A percentile compares a stretch with the other conserved stretches of the same genome.
Evolutionary conservation across 352 stramenopile species (phyloP).

Genomic region (Blastocystis sp.): DNA sequence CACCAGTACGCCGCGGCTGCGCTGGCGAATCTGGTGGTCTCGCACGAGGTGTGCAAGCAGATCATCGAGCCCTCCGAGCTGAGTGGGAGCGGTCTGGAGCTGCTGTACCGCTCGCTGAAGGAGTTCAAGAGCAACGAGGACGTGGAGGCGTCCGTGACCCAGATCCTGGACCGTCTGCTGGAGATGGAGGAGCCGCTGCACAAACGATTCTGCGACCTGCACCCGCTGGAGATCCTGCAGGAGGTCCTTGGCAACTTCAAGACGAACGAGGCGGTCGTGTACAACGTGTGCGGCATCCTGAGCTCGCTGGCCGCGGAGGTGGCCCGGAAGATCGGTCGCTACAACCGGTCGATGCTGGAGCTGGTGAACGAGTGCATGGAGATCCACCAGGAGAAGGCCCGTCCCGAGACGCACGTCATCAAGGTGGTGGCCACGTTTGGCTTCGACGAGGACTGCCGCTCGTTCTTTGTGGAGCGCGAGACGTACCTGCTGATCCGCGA

Average conservation of each 20-base stretch:
- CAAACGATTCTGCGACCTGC: conserved; percentile 1
- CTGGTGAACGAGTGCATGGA: conserved; percentile 44
- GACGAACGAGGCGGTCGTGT: background rate
- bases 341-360: background rate
- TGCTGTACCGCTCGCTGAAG: conserved; percentile 36
- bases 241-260: conserved; percentile 29
- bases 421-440: background rate
- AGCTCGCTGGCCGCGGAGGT: conserved; percentile 17
- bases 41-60: background rate
- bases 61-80: background rate
- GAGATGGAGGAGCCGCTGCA: background rate
- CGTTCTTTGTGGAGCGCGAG: conserved; percentile 9
- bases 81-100: background rate
- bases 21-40: conserved; percentile 1
- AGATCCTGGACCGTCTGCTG: conserved; percentile 23
- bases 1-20: background rate
- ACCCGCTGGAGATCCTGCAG: background rate
- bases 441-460: background rate
- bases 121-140: background rate
- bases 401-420: background rate
- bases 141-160: conserved; percentile 2
- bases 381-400: background rate
- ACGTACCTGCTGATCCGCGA: conserved; percentile 25
- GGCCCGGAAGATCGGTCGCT: conserved; percentile 11
- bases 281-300: conserved; percentile 45